Conservation (phyloP, 2,329 filamentous ascomycete species). For the Bipolaris zeicola region DNA sequence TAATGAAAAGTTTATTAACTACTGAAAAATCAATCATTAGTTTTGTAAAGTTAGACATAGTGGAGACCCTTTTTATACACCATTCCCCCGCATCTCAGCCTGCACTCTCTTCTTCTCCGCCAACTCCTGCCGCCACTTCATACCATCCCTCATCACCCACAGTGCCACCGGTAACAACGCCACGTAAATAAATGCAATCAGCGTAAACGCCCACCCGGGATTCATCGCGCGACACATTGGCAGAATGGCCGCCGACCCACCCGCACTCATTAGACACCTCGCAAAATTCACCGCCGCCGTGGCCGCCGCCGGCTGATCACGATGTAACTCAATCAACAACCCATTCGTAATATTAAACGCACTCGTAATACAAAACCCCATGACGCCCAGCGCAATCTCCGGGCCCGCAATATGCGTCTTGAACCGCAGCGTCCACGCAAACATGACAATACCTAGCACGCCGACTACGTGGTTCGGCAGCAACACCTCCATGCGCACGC, state of each 20-base stretch:
- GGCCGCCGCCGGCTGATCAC: constrained; percentile 48
- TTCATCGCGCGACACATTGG: constrained; percentile 52
- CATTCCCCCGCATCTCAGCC: not conserved
- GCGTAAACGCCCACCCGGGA: constrained; percentile 55
- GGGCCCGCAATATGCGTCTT: constrained; percentile 49
- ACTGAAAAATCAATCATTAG: too few species aligned
- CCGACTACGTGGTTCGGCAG: constrained; percentile 45
- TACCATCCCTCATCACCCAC: constrained; percentile 40
- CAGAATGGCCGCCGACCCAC: constrained; percentile 46
- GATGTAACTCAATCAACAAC: constrained; percentile 53
- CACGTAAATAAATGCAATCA: constrained; percentile 42
- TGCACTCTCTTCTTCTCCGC: constrained; percentile 22
- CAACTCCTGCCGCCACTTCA: constrained; percentile 37
- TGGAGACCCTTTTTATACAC: not conserved
- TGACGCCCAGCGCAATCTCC: constrained; percentile 58
- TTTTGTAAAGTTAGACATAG: too few species aligned
- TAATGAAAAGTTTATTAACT: too few species aligned
- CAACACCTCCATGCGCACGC: constrained; percentile 50
- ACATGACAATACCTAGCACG: constrained; percentile 44
- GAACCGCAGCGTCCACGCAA: constrained; percentile 51
- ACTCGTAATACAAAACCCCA: constrained; percentile 63
- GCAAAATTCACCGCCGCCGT: constrained; percentile 48
- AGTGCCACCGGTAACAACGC: constrained; percentile 33
- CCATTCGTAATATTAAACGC: constrained; percentile 53
- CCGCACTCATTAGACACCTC: constrained; percentile 48